Percentiles rank a stretch among this genome's conserved stretches.
These are phyloP conservation scores for Cyclotella distinguenda DNA, from an alignment of 108 stramenopile species.

Conservation along the genomic window DNA sequence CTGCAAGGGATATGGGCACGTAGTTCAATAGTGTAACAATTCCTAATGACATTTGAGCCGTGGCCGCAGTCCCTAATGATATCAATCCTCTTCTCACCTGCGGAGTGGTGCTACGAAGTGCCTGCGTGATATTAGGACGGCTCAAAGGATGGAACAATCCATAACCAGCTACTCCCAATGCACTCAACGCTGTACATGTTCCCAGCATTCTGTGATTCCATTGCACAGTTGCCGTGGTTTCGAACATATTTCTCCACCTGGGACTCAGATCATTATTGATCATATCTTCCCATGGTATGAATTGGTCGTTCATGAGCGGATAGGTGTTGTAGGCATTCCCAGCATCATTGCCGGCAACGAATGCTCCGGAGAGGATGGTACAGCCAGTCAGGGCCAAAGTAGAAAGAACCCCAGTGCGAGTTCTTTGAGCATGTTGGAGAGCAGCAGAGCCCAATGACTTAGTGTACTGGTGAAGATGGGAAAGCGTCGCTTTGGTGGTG, in stretches of 20 bases:
- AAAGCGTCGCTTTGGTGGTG: conserved; percentile 13
- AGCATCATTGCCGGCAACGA: conserved; percentile 98
- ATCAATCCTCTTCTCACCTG: conserved; percentile 68
- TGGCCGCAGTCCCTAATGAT: conserved; percentile 76
- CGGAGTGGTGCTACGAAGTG: conserved; percentile 54
- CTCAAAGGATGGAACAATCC: conserved; percentile 55
- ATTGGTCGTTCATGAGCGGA: conserved; percentile 90
- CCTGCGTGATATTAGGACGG: conserved; percentile 1
- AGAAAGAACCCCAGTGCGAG: conserved; percentile 55
- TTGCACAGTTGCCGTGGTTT: conserved; percentile 98
- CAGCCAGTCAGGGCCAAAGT: conserved; percentile 71
- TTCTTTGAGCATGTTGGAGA: conserved; percentile 54
- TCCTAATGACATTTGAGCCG: conserved; percentile 91
- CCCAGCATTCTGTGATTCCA: conserved; percentile 97
- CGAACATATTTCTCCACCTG: conserved; percentile 84
- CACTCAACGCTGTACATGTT: conserved; percentile 72
- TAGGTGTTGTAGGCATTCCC: conserved; percentile 96
- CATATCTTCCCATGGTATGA: conserved; percentile 85
- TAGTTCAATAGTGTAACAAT: conserved; percentile 93
- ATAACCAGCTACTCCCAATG: conserved; percentile 61
- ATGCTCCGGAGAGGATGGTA: conserved; percentile 93
- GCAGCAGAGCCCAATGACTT: conserved; percentile 51
- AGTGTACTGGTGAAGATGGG: conserved; percentile 24
- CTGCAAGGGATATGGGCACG: conserved; percentile 92
- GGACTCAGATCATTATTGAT: conserved; percentile 57